Evolutionary conservation across 225 moss, liverwort and hornwort genomes (phyloP).

Genomic region (Pseudoscleropodium purum): DNA sequence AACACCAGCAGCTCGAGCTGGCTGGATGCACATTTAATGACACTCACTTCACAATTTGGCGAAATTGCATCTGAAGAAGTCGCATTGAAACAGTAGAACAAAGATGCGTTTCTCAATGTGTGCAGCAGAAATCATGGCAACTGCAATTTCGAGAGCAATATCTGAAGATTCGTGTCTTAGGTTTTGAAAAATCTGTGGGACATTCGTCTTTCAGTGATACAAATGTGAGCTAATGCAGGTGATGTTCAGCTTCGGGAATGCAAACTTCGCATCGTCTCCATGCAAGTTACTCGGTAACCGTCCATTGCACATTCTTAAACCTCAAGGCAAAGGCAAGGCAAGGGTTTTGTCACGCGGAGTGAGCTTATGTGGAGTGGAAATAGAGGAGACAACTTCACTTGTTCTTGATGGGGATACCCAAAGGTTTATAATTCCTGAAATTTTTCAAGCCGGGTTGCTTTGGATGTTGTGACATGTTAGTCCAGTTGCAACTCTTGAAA

Average conservation of each 20-base stretch:
- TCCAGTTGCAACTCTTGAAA: no score
- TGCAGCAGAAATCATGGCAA: not conserved
- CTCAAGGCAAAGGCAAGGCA: not conserved
- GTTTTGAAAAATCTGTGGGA: not conserved
- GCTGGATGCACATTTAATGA: not conserved
- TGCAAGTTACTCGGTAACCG: not conserved
- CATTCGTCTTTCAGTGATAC: no score
- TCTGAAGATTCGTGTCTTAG: not conserved
- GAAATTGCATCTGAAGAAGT: not conserved
- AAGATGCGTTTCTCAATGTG: not conserved
- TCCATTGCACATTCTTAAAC: not conserved
- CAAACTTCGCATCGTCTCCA: not conserved
- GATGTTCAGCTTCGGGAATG: not conserved
- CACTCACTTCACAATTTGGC: not conserved
- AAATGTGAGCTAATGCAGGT: not conserved
- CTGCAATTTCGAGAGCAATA: not conserved
- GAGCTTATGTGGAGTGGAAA: not conserved
- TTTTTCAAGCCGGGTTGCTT: no score
- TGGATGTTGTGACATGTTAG: no score
- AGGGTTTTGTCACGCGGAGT: not conserved
- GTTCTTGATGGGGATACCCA: no score
- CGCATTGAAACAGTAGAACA: not conserved
- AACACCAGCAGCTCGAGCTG: not conserved
- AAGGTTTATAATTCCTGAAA: no score
- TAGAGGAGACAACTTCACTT: no score